Conservation (phyloP, 1,139 yeast genomes). For the Fermentozyma sake region DNA sequence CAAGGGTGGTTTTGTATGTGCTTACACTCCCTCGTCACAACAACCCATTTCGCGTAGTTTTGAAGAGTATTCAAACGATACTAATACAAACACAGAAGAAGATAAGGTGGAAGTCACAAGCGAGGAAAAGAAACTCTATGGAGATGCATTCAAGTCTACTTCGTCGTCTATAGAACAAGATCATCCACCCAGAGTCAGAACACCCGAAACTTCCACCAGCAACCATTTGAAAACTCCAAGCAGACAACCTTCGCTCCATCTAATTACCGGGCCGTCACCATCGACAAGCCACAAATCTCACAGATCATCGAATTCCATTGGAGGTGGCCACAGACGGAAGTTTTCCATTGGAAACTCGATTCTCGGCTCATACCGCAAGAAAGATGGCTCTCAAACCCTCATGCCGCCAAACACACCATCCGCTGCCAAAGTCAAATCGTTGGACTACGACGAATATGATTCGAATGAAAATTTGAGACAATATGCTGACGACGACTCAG, state of each 20-base stretch:
- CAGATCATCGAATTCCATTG: slow-evolving; percentile 27
- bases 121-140: slow-evolving; percentile 38
- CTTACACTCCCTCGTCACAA: slow-evolving; percentile 55
- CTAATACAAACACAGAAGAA: slow-evolving; percentile 2
- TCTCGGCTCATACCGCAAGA: slow-evolving; percentile 41
- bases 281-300: slow-evolving; percentile 22
- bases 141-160: slow-evolving; percentile 40
- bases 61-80: slow-evolving; percentile 2
- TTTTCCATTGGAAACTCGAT: slow-evolving; percentile 59
- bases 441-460: slow-evolving; percentile 38
- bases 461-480: slow-evolving; percentile 21
- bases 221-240: slow-evolving; percentile 26
- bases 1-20: slow-evolving; percentile 89
- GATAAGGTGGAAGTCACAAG: slow-evolving; percentile 14
- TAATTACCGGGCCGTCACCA: slow-evolving; percentile 24
- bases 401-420: slow-evolving; percentile 52
- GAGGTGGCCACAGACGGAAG: slow-evolving; percentile 51
- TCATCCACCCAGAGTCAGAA: slow-evolving; percentile 13
- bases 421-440: slow-evolving; percentile 37
- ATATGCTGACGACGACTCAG: slow-evolving; percentile 50
- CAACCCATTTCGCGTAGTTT: slow-evolving; percentile 1
- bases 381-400: slow-evolving; percentile 41
- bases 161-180: slow-evolving; percentile 27
- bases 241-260: slow-evolving; percentile 38
- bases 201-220: slow-evolving; percentile 22